A percentile compares a stretch with the other conserved stretches of the same genome.
These are phyloP conservation scores for Carex myosuroides DNA, from an alignment of 176 grass and related monocot species.

Conservation along the genomic window DNA sequence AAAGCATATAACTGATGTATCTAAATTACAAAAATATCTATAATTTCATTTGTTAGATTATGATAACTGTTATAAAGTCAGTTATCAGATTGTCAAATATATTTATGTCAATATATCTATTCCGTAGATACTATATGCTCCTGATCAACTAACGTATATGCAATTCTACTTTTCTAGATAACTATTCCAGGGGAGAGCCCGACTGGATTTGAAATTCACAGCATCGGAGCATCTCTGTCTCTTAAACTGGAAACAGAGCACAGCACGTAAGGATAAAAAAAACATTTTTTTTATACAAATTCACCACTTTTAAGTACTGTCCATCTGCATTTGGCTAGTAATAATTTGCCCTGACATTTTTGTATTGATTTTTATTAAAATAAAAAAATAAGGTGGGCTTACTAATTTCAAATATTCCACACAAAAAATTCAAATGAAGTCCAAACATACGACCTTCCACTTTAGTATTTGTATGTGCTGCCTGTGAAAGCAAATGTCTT, in stretches of 20 bases:
- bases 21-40: background rate
- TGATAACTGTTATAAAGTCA: no score
- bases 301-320: background rate
- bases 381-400: no score
- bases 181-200: constrained; percentile 14
- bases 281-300: background rate
- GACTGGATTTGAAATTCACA: constrained; percentile 24
- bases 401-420: no score
- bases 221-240: background rate
- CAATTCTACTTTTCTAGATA: constrained; percentile 7
- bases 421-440: no score
- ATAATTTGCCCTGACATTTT: background rate
- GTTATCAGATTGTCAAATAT: no score
- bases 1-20: no score
- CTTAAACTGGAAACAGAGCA: constrained; percentile 12
- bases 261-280: constrained; percentile 13
- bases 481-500: background rate
- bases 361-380: background rate
- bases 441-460: no score
- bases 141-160: background rate
- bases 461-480: no score
- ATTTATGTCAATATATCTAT: no score
- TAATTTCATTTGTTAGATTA: background rate
- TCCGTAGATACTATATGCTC: no score
- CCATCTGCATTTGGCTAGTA: background rate